A percentile compares a stretch with the other conserved stretches of the same genome.
Conservation (phyloP, 1,284 basidiomycete species). For the Lentinula novae-zelandiae region DNA sequence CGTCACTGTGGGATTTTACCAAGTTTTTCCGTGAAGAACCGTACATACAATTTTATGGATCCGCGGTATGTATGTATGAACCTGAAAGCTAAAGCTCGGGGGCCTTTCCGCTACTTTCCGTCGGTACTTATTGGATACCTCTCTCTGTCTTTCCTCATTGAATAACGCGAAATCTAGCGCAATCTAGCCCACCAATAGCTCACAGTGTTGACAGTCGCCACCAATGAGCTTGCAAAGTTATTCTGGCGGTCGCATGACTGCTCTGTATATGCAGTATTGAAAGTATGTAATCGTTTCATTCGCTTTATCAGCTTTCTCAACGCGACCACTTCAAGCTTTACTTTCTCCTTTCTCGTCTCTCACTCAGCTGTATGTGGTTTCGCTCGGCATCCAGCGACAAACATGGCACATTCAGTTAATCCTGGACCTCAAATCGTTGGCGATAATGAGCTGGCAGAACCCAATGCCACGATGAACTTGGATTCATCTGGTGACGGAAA, state of each 20-base stretch:
- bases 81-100: no score
- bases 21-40: no score
- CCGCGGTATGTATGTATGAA: no score
- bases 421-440: neutral
- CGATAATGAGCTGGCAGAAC: neutral
- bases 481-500: neutral
- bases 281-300: conserved; percentile 1
- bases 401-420: neutral
- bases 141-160: no score
- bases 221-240: no score
- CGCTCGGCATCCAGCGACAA: neutral
- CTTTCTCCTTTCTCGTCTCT: neutral
- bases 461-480: neutral
- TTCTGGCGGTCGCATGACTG: neutral
- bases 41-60: no score
- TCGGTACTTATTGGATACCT: no score
- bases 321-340: neutral
- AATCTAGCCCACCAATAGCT: no score
- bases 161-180: no score
- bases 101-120: no score
- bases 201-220: no score
- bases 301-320: neutral
- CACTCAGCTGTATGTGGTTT: neutral
- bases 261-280: neutral
- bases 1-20: no score